Base-by-base conservation (phyloP, 2,329 filamentous ascomycete genomes). In the Colletotrichum tamarilloi region DNA sequence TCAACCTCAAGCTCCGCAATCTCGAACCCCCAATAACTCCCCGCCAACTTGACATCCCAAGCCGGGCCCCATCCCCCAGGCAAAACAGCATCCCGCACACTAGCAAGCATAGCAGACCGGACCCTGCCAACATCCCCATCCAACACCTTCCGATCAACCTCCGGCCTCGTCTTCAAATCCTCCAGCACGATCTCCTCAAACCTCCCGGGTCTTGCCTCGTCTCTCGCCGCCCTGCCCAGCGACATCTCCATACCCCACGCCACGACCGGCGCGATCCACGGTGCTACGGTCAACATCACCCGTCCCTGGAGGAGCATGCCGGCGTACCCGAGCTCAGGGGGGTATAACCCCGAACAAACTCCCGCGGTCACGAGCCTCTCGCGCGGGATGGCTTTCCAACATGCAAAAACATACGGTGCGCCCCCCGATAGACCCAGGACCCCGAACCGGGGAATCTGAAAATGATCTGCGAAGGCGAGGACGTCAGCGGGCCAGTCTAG, bases 41-140 rank as follows among this genome's bases (percentile, higher is more conserved):
- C 73, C 0, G 77, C 76, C 22, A 83, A 77, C 32, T 72, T 75
- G 1, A 79, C 78, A 38, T 84, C 81, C 16, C 79, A 71, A 2
- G 80, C 77, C 0, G 76, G 68, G 3, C 70, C 78, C 19, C 38
- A 5, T 78, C 73, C 46, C 81, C 77, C 24, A 52, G 55, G 19
- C 42, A 22, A 5, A 19, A 42, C 30, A 22, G 38, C 38, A 42
- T 42, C 38, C 16, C 38, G 38, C 6, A 42, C 38, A 12, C 69
- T 71, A 5, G 62, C 32, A 24, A 62, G 19, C 77, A n/a, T 76
- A 69, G 4, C 82, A 35, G 52, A 81, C 4, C 14, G 76, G 16
- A 42, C 83, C 38, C 24, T 78, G 71, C 75, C 80, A 60, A 68
- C 79, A 30, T 57, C 79, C 63, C 73, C 79, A 64, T 5, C 66